phyloP scores from a whole-genome alignment of 208 protist species.

The Lotmaria passim region DNA sequence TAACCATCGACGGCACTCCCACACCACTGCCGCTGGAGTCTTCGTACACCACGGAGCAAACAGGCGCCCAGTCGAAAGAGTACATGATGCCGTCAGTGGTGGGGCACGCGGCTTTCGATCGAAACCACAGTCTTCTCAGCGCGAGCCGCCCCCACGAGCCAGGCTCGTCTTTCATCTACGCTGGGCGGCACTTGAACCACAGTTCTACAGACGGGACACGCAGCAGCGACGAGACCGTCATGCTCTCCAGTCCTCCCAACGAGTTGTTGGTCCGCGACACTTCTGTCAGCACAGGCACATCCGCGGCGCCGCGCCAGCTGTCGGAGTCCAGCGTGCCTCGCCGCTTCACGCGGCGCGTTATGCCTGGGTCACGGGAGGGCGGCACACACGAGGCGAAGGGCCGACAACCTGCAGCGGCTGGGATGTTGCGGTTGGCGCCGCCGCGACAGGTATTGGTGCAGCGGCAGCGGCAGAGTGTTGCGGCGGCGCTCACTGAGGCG shows the following conservation, averaged over 20 bases:
- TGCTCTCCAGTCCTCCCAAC: slow-evolving; percentile 6
- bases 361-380: not conserved
- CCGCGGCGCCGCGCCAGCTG: not conserved
- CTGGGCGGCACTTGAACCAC: not conserved
- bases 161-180: slow-evolving; percentile 3
- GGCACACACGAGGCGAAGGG: not conserved
- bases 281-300: not conserved
- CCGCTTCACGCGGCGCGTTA: slow-evolving; percentile 2
- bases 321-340: not conserved
- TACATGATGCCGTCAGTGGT: slow-evolving; percentile 16
- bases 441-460: slow-evolving; percentile 9
- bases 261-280: not conserved
- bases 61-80: slow-evolving; percentile 1
- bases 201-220: not conserved
- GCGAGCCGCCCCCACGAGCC: slow-evolving; percentile 7
- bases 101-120: not conserved
- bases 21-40: slow-evolving; percentile 4
- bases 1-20: slow-evolving; percentile 12
- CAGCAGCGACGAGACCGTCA: slow-evolving; percentile 12
- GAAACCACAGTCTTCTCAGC: not conserved
- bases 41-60: not conserved
- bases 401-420: not conserved
- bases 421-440: slow-evolving; percentile 1
- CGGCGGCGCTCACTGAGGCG: not conserved
- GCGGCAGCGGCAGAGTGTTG: slow-evolving; percentile 5